Evolutionary conservation across 2,329 filamentous ascomycete genomes (phyloP).

Genomic region (Aspergillus ochraceoroseus): DNA sequence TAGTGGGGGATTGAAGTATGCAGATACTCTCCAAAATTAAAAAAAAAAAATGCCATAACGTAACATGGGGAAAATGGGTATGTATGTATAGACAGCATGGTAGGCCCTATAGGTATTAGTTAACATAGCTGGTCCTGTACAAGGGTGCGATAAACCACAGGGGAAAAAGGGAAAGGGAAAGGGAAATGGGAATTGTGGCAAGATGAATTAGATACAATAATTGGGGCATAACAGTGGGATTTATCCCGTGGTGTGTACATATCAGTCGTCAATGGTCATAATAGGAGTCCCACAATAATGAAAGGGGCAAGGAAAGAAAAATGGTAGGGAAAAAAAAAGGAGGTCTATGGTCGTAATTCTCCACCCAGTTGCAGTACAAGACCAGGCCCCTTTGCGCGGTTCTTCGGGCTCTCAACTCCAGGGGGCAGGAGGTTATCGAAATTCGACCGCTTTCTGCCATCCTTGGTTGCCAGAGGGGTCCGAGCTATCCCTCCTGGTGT

Average conservation of each 20-base stretch:
- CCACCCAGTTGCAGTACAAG: constrained; percentile 64
- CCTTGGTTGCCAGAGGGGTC: constrained; percentile 65
- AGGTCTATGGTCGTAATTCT: constrained; percentile 53
- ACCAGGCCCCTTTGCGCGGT: constrained; percentile 45
- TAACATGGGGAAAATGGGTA: constrained; percentile 16
- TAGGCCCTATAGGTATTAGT: constrained; percentile 5
- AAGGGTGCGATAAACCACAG: too few relatives aligned
- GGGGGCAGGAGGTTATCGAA: constrained; percentile 70
- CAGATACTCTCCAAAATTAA: neutral
- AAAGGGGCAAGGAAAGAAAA: constrained; percentile 10
- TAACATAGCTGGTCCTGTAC: neutral
- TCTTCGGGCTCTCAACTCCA: constrained; percentile 43
- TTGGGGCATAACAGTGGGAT: constrained; percentile 21
- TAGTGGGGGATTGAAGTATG: constrained; percentile 1
- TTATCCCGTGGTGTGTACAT: constrained; percentile 16
- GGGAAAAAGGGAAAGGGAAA: constrained; percentile 4
- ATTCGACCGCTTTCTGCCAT: constrained; percentile 66
- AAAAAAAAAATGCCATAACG: neutral
- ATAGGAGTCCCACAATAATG: constrained; percentile 18
- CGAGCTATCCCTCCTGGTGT: constrained; percentile 54
- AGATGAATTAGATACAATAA: constrained; percentile 19
- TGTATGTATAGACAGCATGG: constrained; percentile 14
- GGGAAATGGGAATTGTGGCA: constrained; percentile 8
- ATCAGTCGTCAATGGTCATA: constrained; percentile 23
- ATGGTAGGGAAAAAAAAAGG: constrained; percentile 2